phyloP scores from a whole-genome alignment of 192 early-diverging fungal genomes.

The Umbelopsis sp. region DNA sequence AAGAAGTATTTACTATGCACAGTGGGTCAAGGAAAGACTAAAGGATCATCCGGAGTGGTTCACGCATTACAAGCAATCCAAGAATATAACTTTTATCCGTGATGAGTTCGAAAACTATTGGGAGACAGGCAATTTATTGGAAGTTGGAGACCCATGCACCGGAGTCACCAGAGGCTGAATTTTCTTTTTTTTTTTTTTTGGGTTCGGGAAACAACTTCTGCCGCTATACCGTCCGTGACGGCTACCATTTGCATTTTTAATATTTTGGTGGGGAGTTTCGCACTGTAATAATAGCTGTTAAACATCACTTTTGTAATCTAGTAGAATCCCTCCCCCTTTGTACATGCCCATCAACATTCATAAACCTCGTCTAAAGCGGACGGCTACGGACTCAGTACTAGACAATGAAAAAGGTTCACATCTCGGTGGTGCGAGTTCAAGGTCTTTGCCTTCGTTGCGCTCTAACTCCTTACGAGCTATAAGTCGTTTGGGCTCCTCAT shows the following conservation, averaged over 20 bases:
- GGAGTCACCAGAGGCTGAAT: neutral
- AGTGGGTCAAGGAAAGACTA: slow-evolving; percentile 72
- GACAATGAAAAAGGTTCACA: neutral
- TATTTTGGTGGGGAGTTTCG: neutral
- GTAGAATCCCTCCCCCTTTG: slow-evolving; percentile 10
- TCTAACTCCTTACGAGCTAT: neutral
- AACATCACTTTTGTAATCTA: neutral
- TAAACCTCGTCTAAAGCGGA: neutral
- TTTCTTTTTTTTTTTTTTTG: neutral
- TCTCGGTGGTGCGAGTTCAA: neutral
- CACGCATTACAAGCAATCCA: slow-evolving; percentile 59
- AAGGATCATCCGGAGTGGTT: slow-evolving; percentile 67
- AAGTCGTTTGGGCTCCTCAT: neutral
- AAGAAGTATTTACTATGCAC: slow-evolving; percentile 70
- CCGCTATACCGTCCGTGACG: neutral
- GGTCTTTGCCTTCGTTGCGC: slow-evolving; percentile 1
- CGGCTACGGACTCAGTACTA: neutral
- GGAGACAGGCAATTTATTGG: slow-evolving; percentile 28
- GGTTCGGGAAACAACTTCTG: neutral
- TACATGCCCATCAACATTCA: slow-evolving; percentile 16
- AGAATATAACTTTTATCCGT: slow-evolving; percentile 83
- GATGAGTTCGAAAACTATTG: slow-evolving; percentile 73
- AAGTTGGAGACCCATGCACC: neutral
- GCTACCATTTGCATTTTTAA: neutral
- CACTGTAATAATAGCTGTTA: neutral